phyloP scores from a whole-genome alignment of 2,329 filamentous ascomycete genomes.

The Pezicula carpinea region DNA sequence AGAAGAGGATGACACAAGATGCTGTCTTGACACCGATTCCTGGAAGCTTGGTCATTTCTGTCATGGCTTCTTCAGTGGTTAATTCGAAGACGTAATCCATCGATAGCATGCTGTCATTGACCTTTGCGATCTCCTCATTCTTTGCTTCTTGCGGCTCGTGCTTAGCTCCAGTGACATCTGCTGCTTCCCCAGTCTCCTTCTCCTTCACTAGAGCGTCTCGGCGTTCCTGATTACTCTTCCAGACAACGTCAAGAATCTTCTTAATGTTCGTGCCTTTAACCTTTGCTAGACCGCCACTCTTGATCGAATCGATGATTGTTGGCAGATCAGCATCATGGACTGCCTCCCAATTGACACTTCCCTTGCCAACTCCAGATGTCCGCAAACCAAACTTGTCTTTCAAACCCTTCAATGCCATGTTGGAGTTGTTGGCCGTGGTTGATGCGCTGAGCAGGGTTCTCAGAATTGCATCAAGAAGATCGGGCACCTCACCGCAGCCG shows the following conservation, averaged over 20 bases:
- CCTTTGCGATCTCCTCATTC: slow-evolving; percentile 50
- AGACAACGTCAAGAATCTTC: slow-evolving; percentile 65
- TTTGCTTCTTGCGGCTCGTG: slow-evolving; percentile 43
- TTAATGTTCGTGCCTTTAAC: slow-evolving; percentile 71
- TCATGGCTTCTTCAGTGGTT: slow-evolving; percentile 43
- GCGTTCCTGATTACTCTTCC: slow-evolving; percentile 59
- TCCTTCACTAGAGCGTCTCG: slow-evolving; percentile 43
- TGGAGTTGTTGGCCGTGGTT: slow-evolving; percentile 48
- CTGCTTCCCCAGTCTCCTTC: slow-evolving; percentile 35
- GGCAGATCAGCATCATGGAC: slow-evolving; percentile 54
- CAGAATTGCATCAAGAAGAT: slow-evolving; percentile 48
- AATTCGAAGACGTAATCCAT: slow-evolving; percentile 46
- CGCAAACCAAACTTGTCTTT: slow-evolving; percentile 60
- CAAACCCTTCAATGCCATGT: slow-evolving; percentile 61
- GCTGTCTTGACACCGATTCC: slow-evolving; percentile 55
- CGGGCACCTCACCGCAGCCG: slow-evolving; percentile 58
- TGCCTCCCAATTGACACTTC: slow-evolving; percentile 71
- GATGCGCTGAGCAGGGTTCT: slow-evolving; percentile 49
- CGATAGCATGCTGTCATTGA: slow-evolving; percentile 53
- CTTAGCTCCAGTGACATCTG: slow-evolving; percentile 37
- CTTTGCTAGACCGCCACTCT: slow-evolving; percentile 64
- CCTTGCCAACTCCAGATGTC: slow-evolving; percentile 58
- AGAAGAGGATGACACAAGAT: slow-evolving; percentile 53
- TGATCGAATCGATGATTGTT: slow-evolving; percentile 66
- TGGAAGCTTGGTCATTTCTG: slow-evolving; percentile 43